Conservation (phyloP, 1,139 yeast genomes). For the Magnusiomyces suaveolens region DNA sequence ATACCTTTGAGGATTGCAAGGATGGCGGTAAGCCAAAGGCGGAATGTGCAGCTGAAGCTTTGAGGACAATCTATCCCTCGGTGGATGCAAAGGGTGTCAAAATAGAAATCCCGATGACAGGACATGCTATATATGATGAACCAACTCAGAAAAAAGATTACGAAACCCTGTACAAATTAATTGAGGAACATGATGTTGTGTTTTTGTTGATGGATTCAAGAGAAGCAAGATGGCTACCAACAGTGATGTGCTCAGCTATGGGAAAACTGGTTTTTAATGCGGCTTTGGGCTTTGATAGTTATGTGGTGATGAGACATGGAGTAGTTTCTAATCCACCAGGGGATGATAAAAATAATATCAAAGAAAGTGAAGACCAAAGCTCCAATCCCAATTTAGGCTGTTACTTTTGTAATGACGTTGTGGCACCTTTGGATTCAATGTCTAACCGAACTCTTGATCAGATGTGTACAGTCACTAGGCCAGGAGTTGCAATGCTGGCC, state of each 20-base stretch:
- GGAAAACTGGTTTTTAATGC: constrained; percentile 76
- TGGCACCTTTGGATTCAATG: constrained; percentile 82
- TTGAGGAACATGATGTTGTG: constrained; percentile 61
- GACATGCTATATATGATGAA: constrained; percentile 65
- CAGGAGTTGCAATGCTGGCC: constrained; percentile 88
- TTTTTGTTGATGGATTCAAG: constrained; percentile 86
- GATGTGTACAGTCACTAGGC: constrained; percentile 97
- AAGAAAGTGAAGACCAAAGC: constrained; percentile 23
- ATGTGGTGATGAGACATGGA: constrained; percentile 90
- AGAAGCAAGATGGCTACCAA: constrained; percentile 94
- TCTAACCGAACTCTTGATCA: constrained; percentile 85
- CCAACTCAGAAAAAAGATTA: constrained; percentile 42
- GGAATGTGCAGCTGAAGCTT: constrained; percentile 57
- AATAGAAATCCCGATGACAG: constrained; percentile 89
- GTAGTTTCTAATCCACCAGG: constrained; percentile 19
- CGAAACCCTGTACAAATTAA: constrained; percentile 43
- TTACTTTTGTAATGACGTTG: constrained; percentile 90
- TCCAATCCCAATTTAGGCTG: constrained; percentile 56
- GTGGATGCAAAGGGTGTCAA: constrained; percentile 53
- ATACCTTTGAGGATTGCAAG: constrained; percentile 63
- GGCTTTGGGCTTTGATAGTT: constrained; percentile 91
- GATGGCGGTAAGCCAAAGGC: constrained; percentile 72
- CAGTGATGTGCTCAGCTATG: constrained; percentile 60
- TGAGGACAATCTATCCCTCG: constrained; percentile 68
- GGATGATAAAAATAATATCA: constrained; percentile 12